Conservation (phyloP, 2,329 filamentous ascomycete genomes). For the Biscogniauxia mediterranea region DNA sequence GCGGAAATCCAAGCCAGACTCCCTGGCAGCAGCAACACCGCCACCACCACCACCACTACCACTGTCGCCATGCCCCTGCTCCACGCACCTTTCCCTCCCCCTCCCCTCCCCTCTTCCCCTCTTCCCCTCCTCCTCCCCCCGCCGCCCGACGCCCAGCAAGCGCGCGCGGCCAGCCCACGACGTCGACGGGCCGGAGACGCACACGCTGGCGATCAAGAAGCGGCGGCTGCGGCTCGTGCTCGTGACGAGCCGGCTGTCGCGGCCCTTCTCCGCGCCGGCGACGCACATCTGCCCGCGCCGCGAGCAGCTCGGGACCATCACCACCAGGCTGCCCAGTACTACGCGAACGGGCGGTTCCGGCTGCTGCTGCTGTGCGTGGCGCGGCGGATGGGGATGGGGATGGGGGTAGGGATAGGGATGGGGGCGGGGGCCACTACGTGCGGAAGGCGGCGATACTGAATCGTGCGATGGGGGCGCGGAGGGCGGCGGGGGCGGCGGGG, state of each 20-base stretch:
- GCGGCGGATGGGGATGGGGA: no score
- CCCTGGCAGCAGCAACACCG: no score
- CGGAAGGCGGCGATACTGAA: slow-evolving; percentile 67
- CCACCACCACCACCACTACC: not conserved
- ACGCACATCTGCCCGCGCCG: slow-evolving; percentile 67
- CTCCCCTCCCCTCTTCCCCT: not conserved
- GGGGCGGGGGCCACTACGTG: slow-evolving; percentile 51
- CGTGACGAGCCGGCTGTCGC: slow-evolving; percentile 68
- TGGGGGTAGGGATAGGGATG: slow-evolving; percentile 40
- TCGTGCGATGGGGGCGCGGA: slow-evolving; percentile 35
- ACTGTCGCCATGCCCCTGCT: no score
- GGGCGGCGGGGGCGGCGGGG: no score
- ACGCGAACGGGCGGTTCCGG: no score
- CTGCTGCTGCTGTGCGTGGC: no score
- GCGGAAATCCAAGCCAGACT: no score
- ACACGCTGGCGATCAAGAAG: slow-evolving; percentile 60
- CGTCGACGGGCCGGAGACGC: slow-evolving; percentile 56
- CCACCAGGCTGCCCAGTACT: no score
- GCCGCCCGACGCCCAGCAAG: slow-evolving; percentile 34
- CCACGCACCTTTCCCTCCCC: not conserved
- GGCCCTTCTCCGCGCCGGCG: slow-evolving; percentile 66
- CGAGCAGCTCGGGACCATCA: slow-evolving; percentile 43
- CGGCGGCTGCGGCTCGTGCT: slow-evolving; percentile 61
- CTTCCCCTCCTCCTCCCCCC: not conserved
- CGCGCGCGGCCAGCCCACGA: slow-evolving; percentile 53